Base-by-base conservation (phyloP, 805 yeast genomes). In the Lachancea dasiensis region DNA sequence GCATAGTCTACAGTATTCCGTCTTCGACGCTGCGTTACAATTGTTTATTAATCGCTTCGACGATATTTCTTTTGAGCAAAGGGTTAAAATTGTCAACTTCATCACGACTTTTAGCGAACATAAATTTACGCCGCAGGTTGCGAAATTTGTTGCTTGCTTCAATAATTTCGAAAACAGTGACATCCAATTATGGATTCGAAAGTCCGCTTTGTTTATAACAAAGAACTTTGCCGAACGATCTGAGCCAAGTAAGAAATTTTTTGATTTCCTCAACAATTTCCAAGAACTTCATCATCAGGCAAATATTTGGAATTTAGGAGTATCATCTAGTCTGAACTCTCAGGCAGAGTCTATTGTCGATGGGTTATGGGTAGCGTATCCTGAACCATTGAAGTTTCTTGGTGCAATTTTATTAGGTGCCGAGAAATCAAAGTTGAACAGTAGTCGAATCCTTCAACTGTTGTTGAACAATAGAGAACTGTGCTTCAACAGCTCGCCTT, bases 331-430 rank as follows among this genome's bases (percentile, higher is more conserved):
- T 37, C 42, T 81, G 10, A 77, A 80, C 45, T 65, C 90, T 0
- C 85, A 82, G 43, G 52, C 81, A 21, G 87, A 83, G 52, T 84
- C 73, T 3, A 50, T 81, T 8, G 62, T 81, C 20, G 63, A 64
- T 1, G 58, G 61, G 2, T 48, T 54, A 24, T 81, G 86, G 81
- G 50, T 74, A 1, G 45, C 48, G 10, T 46, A 67, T 19, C 56
- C 50, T 2, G 41, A 43, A 0, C 65, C 74, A n/a, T 50, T 84
- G 46, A 64, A 69, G 27, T 73, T 79, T 50, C 61, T 66, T 3
- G 47, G 61, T 27, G 43, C 74, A 1, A 14, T 68, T 6, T 49
- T 77, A 11, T 40, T 68, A 27, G 47, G 65, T 2, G 69, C 69
- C 2, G 49, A 60, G 1, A 61, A 54, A 27, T 57, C 54, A 19